Percentiles rank a stretch among this genome's conserved stretches.
phyloP scores from a whole-genome alignment of 2,329 filamentous ascomycete species.

The Ophiostoma australiae region DNA sequence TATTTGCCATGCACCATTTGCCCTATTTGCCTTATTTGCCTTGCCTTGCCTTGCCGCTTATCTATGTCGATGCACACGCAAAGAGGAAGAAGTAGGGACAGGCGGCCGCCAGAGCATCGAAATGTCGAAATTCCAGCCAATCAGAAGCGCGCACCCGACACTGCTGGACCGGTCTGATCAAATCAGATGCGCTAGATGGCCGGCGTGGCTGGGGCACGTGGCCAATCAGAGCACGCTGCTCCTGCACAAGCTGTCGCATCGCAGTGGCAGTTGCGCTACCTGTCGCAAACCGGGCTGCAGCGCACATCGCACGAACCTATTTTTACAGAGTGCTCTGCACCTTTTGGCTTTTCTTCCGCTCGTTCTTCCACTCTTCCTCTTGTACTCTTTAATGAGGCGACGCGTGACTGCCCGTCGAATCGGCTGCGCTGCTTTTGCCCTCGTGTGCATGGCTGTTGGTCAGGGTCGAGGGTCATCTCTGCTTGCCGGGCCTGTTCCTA shows the following conservation, averaged over 20 bases:
- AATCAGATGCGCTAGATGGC: slow-evolving; percentile 25
- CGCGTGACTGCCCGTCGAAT: slow-evolving; percentile 17
- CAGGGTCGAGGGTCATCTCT: neutral
- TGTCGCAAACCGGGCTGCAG: neutral
- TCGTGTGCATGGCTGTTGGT: slow-evolving; percentile 5
- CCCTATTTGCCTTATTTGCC: neutral
- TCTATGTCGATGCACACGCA: neutral
- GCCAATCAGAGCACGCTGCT: slow-evolving; percentile 21
- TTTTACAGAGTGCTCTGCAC: neutral
- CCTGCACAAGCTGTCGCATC: slow-evolving; percentile 22
- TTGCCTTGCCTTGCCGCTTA: neutral
- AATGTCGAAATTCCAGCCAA: neutral
- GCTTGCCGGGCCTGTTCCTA: neutral
- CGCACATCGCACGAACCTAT: neutral
- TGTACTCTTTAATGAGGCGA: neutral
- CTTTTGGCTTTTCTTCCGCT: neutral
- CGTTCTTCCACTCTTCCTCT: neutral
- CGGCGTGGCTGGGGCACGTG: slow-evolving; percentile 18
- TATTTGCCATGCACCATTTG: neutral
- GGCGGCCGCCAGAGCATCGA: neutral
- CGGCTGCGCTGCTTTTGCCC: slow-evolving; percentile 16
- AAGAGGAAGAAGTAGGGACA: slow-evolving; percentile 17
- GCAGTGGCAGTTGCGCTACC: slow-evolving; percentile 14
- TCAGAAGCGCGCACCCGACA: neutral
- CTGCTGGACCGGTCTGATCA: slow-evolving; percentile 13